Percentiles rank a stretch among this genome's conserved stretches.
These are phyloP conservation scores for Termitomyces bulborhizus DNA, from an alignment of 768 basidiomycete species.

Conservation along the genomic window DNA sequence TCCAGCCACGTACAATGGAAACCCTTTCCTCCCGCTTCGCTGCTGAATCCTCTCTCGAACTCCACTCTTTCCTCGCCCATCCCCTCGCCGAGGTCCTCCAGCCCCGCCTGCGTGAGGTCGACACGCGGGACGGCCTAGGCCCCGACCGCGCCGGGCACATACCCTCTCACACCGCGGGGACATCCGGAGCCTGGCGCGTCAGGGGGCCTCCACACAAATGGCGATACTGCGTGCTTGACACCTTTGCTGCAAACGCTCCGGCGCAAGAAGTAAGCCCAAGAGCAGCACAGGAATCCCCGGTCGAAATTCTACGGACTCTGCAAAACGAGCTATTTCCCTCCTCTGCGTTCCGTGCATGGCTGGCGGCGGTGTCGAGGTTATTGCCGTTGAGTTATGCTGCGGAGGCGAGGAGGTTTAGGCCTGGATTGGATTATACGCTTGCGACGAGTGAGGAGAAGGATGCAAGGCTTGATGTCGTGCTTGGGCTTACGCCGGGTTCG, in stretches of 20 bases:
- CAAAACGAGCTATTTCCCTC: constrained; percentile 78
- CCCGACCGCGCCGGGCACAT: constrained; percentile 46
- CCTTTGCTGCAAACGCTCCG: constrained; percentile 29
- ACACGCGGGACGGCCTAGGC: constrained; percentile 58
- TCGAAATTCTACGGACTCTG: constrained; percentile 56
- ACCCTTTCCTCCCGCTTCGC: constrained; percentile 77
- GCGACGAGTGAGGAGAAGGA: constrained; percentile 83
- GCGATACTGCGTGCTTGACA: constrained; percentile 74
- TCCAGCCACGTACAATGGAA: constrained; percentile 74
- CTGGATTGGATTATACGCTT: constrained; percentile 92
- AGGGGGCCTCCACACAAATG: constrained; percentile 93
- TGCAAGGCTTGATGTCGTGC: constrained; percentile 76
- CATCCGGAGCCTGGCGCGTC: constrained; percentile 53
- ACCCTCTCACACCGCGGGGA: constrained; percentile 65
- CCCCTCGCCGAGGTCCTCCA: constrained; percentile 66
- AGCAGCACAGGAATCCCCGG: constrained; percentile 45
- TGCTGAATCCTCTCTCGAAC: constrained; percentile 81
- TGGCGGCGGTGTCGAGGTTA: constrained; percentile 63
- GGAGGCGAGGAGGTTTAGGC: constrained; percentile 86
- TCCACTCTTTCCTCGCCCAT: constrained; percentile 77
- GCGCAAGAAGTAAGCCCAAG: constrained; percentile 44
- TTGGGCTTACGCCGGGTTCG: constrained; percentile 76
- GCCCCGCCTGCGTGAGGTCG: constrained; percentile 54
- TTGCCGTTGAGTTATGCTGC: constrained; percentile 65
- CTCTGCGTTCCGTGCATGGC: constrained; percentile 87